These are phyloP conservation scores for Crithidia fasciculata DNA, from an alignment of 208 protist species.

Conservation along the genomic window DNA sequence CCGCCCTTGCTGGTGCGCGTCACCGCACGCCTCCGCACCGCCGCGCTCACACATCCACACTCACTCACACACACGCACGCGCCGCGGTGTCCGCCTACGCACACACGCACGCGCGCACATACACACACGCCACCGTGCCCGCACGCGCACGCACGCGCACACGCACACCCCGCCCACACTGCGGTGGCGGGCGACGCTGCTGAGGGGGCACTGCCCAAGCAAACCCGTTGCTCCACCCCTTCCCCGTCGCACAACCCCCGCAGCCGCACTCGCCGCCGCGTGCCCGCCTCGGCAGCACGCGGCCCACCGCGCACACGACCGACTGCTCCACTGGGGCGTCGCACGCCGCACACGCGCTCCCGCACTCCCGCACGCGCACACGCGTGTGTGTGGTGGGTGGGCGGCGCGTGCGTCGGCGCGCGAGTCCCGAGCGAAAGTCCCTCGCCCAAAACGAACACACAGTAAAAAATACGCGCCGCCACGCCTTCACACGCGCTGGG, in stretches of 20 bases:
- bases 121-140: too few species aligned
- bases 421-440: conserved; percentile 81
- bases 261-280: conserved; percentile 24
- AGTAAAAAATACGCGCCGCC: background rate
- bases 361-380: too few species aligned
- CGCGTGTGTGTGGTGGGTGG: too few species aligned
- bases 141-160: background rate
- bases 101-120: conserved; percentile 15
- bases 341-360: conserved; percentile 6
- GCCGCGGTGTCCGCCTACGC: conserved; percentile 6
- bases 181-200: conserved; percentile 23
- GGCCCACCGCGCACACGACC: conserved; percentile 27
- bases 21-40: conserved; percentile 8
- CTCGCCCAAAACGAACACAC: conserved; percentile 38
- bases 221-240: conserved; percentile 51
- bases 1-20: background rate
- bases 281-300: background rate
- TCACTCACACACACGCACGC: conserved; percentile 3
- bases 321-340: conserved; percentile 34
- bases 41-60: conserved; percentile 14
- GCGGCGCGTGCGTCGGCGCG: conserved; percentile 11
- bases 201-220: conserved; percentile 33
- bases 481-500: background rate
- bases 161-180: conserved; percentile 14
- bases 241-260: conserved; percentile 13